phyloP scores from a whole-genome alignment of 1,139 yeast species.

The Protomyces lactucae-debilis region DNA sequence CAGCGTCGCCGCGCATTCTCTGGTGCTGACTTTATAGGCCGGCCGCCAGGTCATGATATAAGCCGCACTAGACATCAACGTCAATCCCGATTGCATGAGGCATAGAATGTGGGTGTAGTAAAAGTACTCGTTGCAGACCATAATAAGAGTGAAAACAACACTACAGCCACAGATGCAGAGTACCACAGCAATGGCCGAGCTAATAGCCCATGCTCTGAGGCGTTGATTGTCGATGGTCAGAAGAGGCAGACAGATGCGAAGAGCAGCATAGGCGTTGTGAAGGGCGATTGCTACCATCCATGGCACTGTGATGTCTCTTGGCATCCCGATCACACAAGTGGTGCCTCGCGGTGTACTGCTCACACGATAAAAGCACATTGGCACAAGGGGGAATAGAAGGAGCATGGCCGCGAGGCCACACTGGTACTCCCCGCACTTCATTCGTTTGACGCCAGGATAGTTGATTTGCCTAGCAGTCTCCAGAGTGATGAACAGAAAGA shows the following conservation, averaged over 20 bases:
- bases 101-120: not conserved
- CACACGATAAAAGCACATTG: not conserved
- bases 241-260: not conserved
- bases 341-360: not conserved
- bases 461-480: not conserved
- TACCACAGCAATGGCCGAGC: not conserved
- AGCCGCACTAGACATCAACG: not conserved
- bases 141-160: not conserved
- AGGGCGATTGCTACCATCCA: not conserved
- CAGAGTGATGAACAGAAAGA: not conserved
- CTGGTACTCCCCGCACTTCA: not conserved
- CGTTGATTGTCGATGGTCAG: not conserved
- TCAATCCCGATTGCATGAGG: not conserved
- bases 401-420: not conserved
- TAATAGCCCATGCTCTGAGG: not conserved
- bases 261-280: not conserved
- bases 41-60: not conserved
- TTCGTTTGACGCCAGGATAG: not conserved
- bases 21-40: not conserved
- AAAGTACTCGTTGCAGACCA: not conserved
- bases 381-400: not conserved
- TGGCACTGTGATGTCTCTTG: not conserved
- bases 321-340: not conserved
- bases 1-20: too few relatives aligned
- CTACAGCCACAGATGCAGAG: not conserved